A percentile compares a stretch with the other conserved stretches of the same genome.
Evolutionary conservation across 2,329 filamentous ascomycete species (phyloP).

Genomic region (Rosellinia necatrix): DNA sequence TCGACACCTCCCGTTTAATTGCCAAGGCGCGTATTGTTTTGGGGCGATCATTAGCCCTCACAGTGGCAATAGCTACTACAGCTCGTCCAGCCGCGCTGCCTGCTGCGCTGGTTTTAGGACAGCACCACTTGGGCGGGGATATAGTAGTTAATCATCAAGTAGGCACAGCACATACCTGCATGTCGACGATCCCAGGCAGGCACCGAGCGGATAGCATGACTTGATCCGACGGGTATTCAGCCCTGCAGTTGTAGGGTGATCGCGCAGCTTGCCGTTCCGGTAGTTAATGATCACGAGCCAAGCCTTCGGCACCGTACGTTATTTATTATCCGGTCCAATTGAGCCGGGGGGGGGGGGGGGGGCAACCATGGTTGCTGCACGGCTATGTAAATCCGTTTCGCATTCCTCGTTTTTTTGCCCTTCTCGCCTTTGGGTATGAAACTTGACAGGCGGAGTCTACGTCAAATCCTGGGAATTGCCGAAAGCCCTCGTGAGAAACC

Average conservation of each 20-base stretch:
- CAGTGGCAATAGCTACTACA: slow-evolving; percentile 15
- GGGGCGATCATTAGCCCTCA: not conserved
- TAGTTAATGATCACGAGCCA: slow-evolving; percentile 19
- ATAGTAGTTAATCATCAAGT: too few species aligned
- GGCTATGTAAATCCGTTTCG: slow-evolving; percentile 10
- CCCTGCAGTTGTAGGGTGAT: slow-evolving; percentile 23
- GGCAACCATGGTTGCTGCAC: slow-evolving; percentile 2
- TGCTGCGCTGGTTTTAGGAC: too few species aligned
- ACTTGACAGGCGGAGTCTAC: too few species aligned
- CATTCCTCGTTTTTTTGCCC: not conserved
- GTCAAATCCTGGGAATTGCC: too few species aligned
- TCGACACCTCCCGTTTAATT: not conserved
- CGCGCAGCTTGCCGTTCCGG: slow-evolving; percentile 12
- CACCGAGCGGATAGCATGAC: slow-evolving; percentile 4
- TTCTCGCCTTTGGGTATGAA: too few species aligned
- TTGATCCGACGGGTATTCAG: slow-evolving; percentile 20
- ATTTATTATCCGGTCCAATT: slow-evolving; percentile 2
- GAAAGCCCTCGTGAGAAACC: too few species aligned
- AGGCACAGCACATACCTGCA: not conserved
- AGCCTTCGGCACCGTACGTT: slow-evolving; percentile 7
- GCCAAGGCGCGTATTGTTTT: slow-evolving; percentile 7
- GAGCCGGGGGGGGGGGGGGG: slow-evolving; percentile 3
- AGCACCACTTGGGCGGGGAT: too few species aligned
- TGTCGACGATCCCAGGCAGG: slow-evolving; percentile 4
- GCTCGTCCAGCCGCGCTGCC: too few species aligned